phyloP scores from a whole-genome alignment of 345 rosid genomes.

The Citrus sp. region DNA sequence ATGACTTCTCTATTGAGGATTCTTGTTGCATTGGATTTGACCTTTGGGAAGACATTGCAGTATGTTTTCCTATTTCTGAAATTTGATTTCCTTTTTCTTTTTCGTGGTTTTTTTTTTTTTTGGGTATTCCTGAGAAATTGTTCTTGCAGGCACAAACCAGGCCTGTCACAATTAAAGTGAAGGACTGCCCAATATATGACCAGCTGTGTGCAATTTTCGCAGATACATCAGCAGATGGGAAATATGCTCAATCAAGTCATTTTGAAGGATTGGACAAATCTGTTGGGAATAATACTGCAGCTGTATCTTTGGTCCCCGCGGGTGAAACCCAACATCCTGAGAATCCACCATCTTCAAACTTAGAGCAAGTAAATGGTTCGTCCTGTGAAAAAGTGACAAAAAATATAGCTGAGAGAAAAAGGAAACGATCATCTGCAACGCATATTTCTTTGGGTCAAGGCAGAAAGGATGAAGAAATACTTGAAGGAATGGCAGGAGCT shows the following conservation, averaged over 20 bases:
- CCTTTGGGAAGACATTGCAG: constrained; percentile 77
- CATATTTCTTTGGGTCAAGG: constrained; percentile 23
- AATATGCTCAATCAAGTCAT: constrained; percentile 89
- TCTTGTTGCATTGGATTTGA: constrained; percentile 64
- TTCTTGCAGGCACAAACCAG: constrained; percentile 50
- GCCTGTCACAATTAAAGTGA: constrained; percentile 48
- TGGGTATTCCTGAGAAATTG: constrained; percentile 15
- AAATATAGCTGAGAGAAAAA: constrained; percentile 35
- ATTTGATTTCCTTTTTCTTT: background rate
- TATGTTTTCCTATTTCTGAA: constrained; percentile 20
- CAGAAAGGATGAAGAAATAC: constrained; percentile 34
- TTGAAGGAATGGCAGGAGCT: constrained; percentile 53
- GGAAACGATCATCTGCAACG: constrained; percentile 44
- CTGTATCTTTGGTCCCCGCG: constrained; percentile 21
- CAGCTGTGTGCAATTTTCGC: constrained; percentile 69
- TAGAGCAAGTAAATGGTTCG: constrained; percentile 9
- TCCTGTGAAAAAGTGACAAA: constrained; percentile 26
- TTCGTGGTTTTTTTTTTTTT: background rate
- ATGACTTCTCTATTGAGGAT: constrained; percentile 54
- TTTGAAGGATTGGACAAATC: constrained; percentile 67
- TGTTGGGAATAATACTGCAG: constrained; percentile 24
- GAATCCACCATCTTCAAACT: constrained; percentile 31
- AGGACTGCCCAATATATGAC: constrained; percentile 71
- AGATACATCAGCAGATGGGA: constrained; percentile 63
- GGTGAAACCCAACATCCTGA: constrained; percentile 26